phyloP scores from a whole-genome alignment of 164 flowering plant genomes.

The Stephania japonica region DNA sequence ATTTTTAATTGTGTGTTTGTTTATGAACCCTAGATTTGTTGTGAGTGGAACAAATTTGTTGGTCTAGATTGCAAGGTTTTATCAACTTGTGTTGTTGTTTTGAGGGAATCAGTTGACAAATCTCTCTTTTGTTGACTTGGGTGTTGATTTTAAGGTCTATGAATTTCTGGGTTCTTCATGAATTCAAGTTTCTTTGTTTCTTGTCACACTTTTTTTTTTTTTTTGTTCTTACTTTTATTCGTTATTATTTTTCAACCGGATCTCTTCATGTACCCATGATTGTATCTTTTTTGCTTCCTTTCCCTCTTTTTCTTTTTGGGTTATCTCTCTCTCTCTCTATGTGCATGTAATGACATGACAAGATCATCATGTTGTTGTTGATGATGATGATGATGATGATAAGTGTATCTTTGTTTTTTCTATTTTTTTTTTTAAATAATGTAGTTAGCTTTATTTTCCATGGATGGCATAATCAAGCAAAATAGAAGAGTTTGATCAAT shows the following conservation, averaged over 20 bases:
- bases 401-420: background rate
- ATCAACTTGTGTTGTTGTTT: background rate
- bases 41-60: background rate
- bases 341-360: background rate
- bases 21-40: background rate
- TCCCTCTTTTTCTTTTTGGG: background rate
- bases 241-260: background rate
- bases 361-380: background rate
- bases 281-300: background rate
- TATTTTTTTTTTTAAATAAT: background rate
- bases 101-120: background rate
- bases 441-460: no score
- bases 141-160: background rate
- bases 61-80: background rate
- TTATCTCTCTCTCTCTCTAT: background rate
- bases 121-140: background rate
- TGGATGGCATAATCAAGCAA: no score
- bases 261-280: constrained; percentile 3
- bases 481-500: no score
- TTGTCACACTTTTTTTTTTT: background rate
- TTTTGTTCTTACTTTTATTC: background rate
- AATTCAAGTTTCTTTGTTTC: background rate
- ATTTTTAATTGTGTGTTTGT: background rate
- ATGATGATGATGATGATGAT: no score
- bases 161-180: background rate